Base-by-base conservation (phyloP, 1,284 basidiomycete genomes). In the Peniophora sp. region DNA sequence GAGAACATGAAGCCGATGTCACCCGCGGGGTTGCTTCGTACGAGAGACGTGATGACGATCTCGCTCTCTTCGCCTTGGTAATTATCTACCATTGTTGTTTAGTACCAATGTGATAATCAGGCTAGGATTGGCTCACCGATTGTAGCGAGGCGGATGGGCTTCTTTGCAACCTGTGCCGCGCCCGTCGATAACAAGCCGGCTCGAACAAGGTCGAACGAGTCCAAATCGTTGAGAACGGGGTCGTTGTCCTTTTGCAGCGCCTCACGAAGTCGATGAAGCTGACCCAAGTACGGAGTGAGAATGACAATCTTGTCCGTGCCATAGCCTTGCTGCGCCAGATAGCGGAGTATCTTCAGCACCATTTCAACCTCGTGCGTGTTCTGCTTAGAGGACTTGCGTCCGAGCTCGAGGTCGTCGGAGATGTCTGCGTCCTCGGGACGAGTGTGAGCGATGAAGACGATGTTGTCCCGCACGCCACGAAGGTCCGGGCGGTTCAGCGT, bases 41-140 rank as follows among this genome's bases (percentile, higher is more conserved):
- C 81, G 11, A 85, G 61, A 8, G 75, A 79, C n/a, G 70, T 68
- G 24, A 85, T 70, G 24, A 85, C 79, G 45, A 85, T 78, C 22
- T 84, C 72, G 39, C 78, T 80, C 60, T 85, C 83, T 59, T 85
- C 83, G 22, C 83, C 83, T 56, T 85, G 83, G 53, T 81, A 82
- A 52, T 82, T 82, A 52, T 82, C 79, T 81, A 24, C 17, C 11
- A 24, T 14, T 3, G 22, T 46, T 36, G 8, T 22, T 45, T 47
- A 32, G 16, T 9, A 52, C 47, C n/a, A 58, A 45, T 19, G 43
- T 41, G 25, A 52, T n/a, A 47, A 38, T 45, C 36, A 24, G 34
- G 16, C 5, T 48, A 19, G 16, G 44, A 24, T 10, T 32, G 14
- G 48, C 66, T 49, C 58, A 81, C 82, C 81, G 12, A 84, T 83